These are phyloP conservation scores for Acanthamoeba castellanii DNA, from an alignment of 208 protist species.

Conservation along the genomic window DNA sequence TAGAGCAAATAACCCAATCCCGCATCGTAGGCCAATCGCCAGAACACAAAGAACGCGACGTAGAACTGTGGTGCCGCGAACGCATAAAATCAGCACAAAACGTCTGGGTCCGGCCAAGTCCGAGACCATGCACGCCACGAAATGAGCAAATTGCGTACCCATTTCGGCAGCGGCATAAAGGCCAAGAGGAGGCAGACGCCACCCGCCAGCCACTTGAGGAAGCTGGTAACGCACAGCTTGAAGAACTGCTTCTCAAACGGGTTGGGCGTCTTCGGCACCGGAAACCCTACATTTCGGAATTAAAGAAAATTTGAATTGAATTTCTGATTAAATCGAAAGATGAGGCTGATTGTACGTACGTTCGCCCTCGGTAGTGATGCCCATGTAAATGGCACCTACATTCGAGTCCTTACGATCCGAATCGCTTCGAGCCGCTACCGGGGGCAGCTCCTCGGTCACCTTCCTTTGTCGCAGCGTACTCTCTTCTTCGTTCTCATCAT, in stretches of 20 bases:
- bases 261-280: constrained; percentile 35
- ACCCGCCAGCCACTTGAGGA: constrained; percentile 7
- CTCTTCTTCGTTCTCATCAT: neutral
- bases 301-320: neutral
- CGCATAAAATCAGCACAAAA: neutral
- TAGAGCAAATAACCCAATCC: constrained; percentile 94
- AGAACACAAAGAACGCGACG: constrained; percentile 93
- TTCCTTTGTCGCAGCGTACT: neutral
- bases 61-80: constrained; percentile 85
- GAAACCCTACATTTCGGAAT: neutral
- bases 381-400: neutral
- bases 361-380: neutral
- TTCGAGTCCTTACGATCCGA: neutral
- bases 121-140: neutral
- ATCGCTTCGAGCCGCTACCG: neutral
- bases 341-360: neutral
- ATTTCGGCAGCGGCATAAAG: constrained; percentile 70
- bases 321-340: neutral
- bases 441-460: neutral
- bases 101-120: too few relatives aligned
- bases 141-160: constrained; percentile 62
- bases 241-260: constrained; percentile 14
- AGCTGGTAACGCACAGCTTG: neutral
- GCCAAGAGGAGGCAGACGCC: neutral
- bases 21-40: constrained; percentile 95